Evolutionary conservation across 148 eudicot species (phyloP), one percentile per base, ranked within the genome.

Genomic region (Vaccinium darrowii): DNA sequence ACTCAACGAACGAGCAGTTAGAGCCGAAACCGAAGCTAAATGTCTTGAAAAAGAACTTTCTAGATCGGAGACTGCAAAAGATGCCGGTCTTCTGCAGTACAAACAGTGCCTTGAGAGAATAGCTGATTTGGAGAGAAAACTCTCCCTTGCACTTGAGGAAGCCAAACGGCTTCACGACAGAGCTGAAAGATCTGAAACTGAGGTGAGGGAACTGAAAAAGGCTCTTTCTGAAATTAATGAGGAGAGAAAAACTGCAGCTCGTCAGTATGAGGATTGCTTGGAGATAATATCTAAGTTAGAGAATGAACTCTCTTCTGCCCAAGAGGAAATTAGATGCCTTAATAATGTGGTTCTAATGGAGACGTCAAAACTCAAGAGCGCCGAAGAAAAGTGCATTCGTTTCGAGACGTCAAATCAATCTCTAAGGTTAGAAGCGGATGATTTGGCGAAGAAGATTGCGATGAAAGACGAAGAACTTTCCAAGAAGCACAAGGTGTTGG

Each of bases 401-500:
- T 81, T 97, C 85, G 92, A 91, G 89, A 82, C 81, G 49, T 86
- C 92, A 65, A 97, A 95, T 86, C 92, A 89, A 85, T 88, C 93
- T 84, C 83, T 97, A 78, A 92, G 86, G 82, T 78, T 81, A 36
- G 98, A 97, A 86, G 98, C 98, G 11, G 88, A 91, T 85, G 81
- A 86, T 76, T 86, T 97, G 84, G 88, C 84, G 6, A 90, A 86
- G 81, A 91, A 85, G 81, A 92, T 97, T 54, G 88, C 91, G 0
- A 86, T 75, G 62, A 94, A 91, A 84, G 98, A 95, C 78, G 86
- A 86, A 83, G 93, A 90, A 87, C 92, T 97, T 81, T 89, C 90
- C 25, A 84, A 85, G 83, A 95, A 94, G 89, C 92, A 93, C 49
- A 86, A 90, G 75, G 93, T 94, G 86, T 82, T 95, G 84, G 95